Evolutionary conservation across 2,329 filamentous ascomycete species (phyloP).

Genomic region (Calonectria hongkongensis): DNA sequence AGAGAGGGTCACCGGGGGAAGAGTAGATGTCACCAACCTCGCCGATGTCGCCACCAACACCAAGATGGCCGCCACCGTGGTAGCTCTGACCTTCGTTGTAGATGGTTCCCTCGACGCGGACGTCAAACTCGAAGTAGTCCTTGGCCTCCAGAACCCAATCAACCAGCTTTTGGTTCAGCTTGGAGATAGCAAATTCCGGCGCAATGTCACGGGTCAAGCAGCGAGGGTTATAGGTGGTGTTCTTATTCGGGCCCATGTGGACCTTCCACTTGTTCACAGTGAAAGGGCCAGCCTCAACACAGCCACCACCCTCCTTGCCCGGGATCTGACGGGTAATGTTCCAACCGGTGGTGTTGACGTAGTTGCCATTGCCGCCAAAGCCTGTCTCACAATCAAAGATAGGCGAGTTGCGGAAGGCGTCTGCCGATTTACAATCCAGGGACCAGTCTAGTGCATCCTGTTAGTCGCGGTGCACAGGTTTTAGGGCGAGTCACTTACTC

Average conservation of each 20-base stretch:
- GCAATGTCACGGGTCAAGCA: slow-evolving; percentile 59
- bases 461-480: slow-evolving; percentile 8
- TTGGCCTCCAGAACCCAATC: slow-evolving; percentile 46
- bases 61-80: slow-evolving; percentile 52
- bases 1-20: slow-evolving; percentile 52
- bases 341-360: slow-evolving; percentile 40
- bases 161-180: slow-evolving; percentile 38
- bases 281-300: slow-evolving; percentile 50
- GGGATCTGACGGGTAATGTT: slow-evolving; percentile 44
- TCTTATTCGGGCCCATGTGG: slow-evolving; percentile 45
- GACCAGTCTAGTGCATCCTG: slow-evolving; percentile 39
- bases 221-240: slow-evolving; percentile 55
- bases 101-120: slow-evolving; percentile 52
- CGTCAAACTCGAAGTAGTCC: slow-evolving; percentile 55
- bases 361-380: slow-evolving; percentile 55
- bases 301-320: slow-evolving; percentile 45
- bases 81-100: slow-evolving; percentile 42
- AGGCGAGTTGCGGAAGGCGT: slow-evolving; percentile 47
- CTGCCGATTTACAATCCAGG: slow-evolving; percentile 38
- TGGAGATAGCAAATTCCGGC: slow-evolving; percentile 36
- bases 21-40: slow-evolving; percentile 54
- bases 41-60: slow-evolving; percentile 56
- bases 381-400: slow-evolving; percentile 57
- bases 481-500: slow-evolving; percentile 21
- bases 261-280: slow-evolving; percentile 39